These are phyloP conservation scores for Bretschneidera sinensis DNA, from an alignment of 345 rosid species.

Conservation along the genomic window DNA sequence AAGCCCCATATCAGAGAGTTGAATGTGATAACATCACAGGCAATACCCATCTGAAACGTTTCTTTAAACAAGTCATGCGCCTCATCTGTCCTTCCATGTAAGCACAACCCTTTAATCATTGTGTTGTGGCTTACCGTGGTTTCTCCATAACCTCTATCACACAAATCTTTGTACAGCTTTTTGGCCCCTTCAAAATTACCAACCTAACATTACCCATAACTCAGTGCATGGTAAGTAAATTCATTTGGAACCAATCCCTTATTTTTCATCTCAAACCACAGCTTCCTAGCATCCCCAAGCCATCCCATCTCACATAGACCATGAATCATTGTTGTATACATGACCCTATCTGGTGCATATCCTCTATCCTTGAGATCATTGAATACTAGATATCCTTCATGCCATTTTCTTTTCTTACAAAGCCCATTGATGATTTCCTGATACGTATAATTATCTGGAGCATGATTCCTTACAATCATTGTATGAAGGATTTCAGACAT, in stretches of 20 bases:
- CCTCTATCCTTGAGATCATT: no score
- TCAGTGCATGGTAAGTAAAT: conserved; percentile 32
- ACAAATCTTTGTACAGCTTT: conserved; percentile 29
- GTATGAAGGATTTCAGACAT: conserved; percentile 48
- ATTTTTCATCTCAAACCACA: conserved; percentile 50
- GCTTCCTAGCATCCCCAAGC: conserved; percentile 32
- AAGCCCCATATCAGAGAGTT: conserved; percentile 31
- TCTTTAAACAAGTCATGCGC: conserved; percentile 37
- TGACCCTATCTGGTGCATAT: conserved; percentile 31
- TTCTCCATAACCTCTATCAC: no score
- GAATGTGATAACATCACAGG: conserved; percentile 29
- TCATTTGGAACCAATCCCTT: conserved; percentile 38
- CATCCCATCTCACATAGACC: conserved; percentile 30
- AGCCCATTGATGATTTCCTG: no score
- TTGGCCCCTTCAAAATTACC: conserved; percentile 33
- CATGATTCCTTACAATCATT: conserved; percentile 44
- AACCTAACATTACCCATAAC: conserved; percentile 27
- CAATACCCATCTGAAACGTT: conserved; percentile 41
- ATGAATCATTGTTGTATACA: conserved; percentile 46
- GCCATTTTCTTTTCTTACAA: no score
- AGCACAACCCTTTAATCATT: conserved; percentile 36
- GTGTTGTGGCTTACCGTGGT: conserved; percentile 31
- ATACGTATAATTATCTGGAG: no score
- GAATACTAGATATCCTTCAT: no score
- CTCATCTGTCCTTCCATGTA: conserved; percentile 19